Base-by-base conservation (phyloP, 371 early-diverging fungal species). In the Batrachochytrium dendrobatidis region DNA sequence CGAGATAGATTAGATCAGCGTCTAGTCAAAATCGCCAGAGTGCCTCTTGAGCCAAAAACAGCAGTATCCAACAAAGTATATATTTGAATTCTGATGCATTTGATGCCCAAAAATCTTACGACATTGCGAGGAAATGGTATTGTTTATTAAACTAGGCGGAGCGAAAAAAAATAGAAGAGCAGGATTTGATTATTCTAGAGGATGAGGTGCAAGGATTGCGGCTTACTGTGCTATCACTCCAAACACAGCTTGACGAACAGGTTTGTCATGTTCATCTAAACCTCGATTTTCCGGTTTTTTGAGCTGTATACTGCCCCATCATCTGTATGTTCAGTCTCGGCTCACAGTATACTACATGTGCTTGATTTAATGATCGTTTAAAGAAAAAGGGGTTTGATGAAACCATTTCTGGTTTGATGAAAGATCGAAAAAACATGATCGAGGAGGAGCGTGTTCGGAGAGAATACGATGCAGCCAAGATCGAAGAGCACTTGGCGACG, bases 171-270 rank as follows among this genome's bases (percentile, higher is more conserved):
- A 3, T 45, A 5, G 57, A 59, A 25, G 74, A 63, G 12, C 61
- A 64, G 26, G 69, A 73, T 33, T 35, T 72, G 18, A 7, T 61
- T 20, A 68, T 73, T 22, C 55, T 71, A 0, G 69, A 69, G 32
- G 77, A 79, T 48, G 78, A 80, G 49, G 59, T 69, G 44, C 69
- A 70, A 49, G 63, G 60, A 2, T 56, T 80, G 51, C 60, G 62
- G n/a, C 62, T 80, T 22, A 69, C 53, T 6, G 58, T 77, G 15
- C 57, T 71, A 6, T 61, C 80, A 3, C 62, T 76, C 18, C 64
- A 66, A 18, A 69, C 80, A 12, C 80, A 80, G 51, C 33, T 78
- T 3, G 70, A 70, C 20, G 80, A 80, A 45, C 78, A 78, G 65
- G 77, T 76, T 59, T 20, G 53, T 15, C n/a, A 3, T 3, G 39